phyloP scores from a whole-genome alignment of 495 filamentous ascomycete species.

The Friedmanniomyces simplex region DNA sequence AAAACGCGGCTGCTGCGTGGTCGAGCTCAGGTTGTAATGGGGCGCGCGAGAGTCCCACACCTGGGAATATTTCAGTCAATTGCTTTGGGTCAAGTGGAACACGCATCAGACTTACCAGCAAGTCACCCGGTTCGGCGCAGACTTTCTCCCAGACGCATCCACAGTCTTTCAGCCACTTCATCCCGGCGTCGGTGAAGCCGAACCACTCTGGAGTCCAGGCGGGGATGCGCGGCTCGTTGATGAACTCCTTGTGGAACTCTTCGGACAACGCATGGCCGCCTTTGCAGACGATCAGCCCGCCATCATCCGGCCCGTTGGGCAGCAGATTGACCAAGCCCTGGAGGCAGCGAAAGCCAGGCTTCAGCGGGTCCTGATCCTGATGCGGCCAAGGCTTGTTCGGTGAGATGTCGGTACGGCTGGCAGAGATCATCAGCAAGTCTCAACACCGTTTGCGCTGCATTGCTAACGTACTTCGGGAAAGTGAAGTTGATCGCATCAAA shows the following conservation, averaged over 20 bases:
- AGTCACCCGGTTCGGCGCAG: constrained; percentile 34
- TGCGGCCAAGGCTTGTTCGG: constrained; percentile 40
- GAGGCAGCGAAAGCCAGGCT: constrained; percentile 38
- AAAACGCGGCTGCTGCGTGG: constrained; percentile 32
- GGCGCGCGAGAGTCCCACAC: constrained; percentile 37
- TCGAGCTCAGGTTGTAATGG: constrained; percentile 32
- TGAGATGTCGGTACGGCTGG: constrained; percentile 28
- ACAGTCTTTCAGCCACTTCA: constrained; percentile 34
- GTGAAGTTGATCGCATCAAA: constrained; percentile 38
- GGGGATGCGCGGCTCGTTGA: constrained; percentile 30
- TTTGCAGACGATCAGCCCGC: constrained; percentile 35
- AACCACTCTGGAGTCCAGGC: constrained; percentile 32
- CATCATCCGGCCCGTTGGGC: constrained; percentile 37
- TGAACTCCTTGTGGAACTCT: constrained; percentile 33
- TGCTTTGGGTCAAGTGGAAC: too few relatives aligned
- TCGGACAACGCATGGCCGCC: constrained; percentile 30
- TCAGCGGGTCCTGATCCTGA: constrained; percentile 37
- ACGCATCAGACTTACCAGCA: too few relatives aligned
- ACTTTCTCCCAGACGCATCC: constrained; percentile 34
- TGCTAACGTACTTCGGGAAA: constrained; percentile 25
- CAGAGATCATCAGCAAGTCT: background rate
- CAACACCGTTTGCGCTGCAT: background rate
- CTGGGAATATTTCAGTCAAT: too few relatives aligned
- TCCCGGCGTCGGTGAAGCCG: constrained; percentile 31
- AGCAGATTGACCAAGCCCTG: constrained; percentile 39